phyloP scores from a whole-genome alignment of 345 rosid species.

The Noccaea bulbosa region DNA sequence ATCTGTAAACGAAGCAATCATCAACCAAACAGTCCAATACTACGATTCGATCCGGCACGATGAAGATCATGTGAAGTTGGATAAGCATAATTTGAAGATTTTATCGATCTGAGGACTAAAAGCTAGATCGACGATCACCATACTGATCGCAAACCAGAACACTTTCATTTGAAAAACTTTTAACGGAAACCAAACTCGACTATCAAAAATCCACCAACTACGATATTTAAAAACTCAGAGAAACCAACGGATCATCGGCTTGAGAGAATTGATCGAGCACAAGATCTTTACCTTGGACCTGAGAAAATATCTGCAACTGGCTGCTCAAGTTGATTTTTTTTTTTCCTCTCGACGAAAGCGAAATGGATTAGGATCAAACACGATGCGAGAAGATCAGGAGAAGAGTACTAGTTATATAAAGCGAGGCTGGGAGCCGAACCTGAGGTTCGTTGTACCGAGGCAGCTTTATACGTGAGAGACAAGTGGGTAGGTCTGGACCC shows the following conservation, averaged over 20 bases:
- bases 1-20: neutral
- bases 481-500: conserved; percentile 40
- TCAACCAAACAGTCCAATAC: neutral
- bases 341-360: neutral
- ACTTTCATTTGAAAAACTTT: conserved; percentile 6
- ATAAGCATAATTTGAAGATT: neutral
- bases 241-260: neutral
- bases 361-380: conserved; percentile 35
- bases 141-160: conserved; percentile 28
- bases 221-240: neutral
- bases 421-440: conserved; percentile 26
- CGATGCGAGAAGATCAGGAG: conserved; percentile 19
- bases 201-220: conserved; percentile 16
- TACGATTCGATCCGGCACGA: neutral
- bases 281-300: conserved; percentile 34
- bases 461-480: conserved; percentile 9
- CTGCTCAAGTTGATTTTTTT: conserved; percentile 11
- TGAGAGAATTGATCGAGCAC: conserved; percentile 15
- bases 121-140: conserved; percentile 13
- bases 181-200: neutral
- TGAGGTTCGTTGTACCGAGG: conserved; percentile 3
- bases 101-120: neutral
- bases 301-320: conserved; percentile 32
- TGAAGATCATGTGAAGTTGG: neutral
- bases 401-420: conserved; percentile 31